Base-by-base conservation (phyloP, 495 filamentous ascomycete species). In the Margaritispora aquatica region DNA sequence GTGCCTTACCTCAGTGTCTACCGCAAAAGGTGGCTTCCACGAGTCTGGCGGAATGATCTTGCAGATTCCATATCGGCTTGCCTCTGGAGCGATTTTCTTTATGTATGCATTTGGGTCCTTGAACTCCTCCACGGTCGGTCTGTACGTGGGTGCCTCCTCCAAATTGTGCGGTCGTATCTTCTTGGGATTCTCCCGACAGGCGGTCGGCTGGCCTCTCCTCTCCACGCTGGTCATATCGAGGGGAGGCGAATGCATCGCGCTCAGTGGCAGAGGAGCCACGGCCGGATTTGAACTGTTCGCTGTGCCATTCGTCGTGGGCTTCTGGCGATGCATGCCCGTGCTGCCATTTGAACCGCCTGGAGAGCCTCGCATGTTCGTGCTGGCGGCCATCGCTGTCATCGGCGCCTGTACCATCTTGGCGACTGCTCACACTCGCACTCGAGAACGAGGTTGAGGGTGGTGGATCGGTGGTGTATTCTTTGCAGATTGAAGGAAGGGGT, bases 1-100 rank as follows among this genome's bases (percentile, higher is more conserved):
- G n/a, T n/a, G 8, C 51, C 63, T 24, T 65, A 97, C 93, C 86
- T 97, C 90, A 19, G 94, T 97, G 73, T 99, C 92, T 67, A 99
- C 91, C 13, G 92, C 92, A 68, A 99, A 97, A 46, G 87, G 77
- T 17, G 94, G 94, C 59, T 95, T 92, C 94, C 94, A 99, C 29
- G 79, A 84, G 55, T 93, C 88, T 11, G 94, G 94, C 13, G 95
- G 94, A 57, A 97, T 88, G 60, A 99, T 88, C 73, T 97, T 93
- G 78, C 89, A 91, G 41, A 97, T 86, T 27, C 94, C 94, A 71
- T 89, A 99, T 66, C 90, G 83, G 54, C 71, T 76, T 19, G 88
- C 94, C 66, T 96, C 92, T 5, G 87, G 85, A 13, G 84, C 77
- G 63, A 99, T 97, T 68, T 89, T 96, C 63, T 83, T 81, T 51